phyloP scores from a whole-genome alignment of 2,329 filamentous ascomycete species.

The Calonectria crousiana region DNA sequence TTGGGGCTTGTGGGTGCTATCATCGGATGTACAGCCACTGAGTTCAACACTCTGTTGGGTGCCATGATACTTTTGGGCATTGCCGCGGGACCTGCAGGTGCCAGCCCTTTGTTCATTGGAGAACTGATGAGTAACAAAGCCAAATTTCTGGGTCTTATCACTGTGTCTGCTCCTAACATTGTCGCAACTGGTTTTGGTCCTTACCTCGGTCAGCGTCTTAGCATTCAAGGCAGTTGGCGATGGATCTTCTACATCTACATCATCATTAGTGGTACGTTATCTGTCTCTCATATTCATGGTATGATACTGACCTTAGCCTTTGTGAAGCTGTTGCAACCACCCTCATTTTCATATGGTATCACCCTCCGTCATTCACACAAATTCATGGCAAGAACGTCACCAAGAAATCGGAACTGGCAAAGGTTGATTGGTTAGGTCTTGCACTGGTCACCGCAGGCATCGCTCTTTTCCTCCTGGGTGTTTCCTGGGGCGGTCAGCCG shows the following conservation, averaged over 20 bases:
- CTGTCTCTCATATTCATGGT: not conserved
- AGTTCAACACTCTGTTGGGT: constrained; percentile 1
- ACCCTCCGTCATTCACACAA: not conserved
- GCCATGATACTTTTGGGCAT: not conserved
- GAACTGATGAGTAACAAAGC: not conserved
- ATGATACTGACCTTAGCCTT: not conserved
- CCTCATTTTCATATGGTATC: not conserved
- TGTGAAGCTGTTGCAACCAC: not conserved
- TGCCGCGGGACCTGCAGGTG: not conserved
- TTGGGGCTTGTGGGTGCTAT: constrained; percentile 1
- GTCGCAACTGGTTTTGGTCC: not conserved
- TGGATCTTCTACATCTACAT: constrained; percentile 3
- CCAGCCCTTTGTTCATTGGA: constrained; percentile 1
- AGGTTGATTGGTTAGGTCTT: not conserved
- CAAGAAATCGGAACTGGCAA: not conserved
- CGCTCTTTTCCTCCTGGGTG: not conserved
- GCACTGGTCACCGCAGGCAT: not conserved
- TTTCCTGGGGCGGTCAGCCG: not conserved
- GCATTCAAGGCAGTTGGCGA: not conserved
- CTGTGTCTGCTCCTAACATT: not conserved
- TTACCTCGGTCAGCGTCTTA: not conserved
- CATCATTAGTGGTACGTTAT: not conserved
- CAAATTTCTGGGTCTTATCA: not conserved
- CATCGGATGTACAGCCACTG: not conserved
- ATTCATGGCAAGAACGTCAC: not conserved